These are phyloP conservation scores for Trichosporon sp. DNA, from an alignment of 1,284 basidiomycete species.

Conservation along the genomic window DNA sequence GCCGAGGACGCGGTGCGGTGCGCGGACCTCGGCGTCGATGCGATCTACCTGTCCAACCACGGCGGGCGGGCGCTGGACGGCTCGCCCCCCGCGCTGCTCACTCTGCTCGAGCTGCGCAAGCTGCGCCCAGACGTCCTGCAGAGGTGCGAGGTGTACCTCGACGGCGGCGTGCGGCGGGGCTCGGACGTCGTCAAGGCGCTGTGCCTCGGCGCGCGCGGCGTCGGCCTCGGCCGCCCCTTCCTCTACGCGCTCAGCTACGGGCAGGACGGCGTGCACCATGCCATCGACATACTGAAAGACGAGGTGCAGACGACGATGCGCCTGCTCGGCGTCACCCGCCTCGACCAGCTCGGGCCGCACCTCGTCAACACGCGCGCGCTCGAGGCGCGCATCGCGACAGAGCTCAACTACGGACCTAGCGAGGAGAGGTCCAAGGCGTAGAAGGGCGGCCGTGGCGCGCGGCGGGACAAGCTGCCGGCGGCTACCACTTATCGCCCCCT, in stretches of 20 bases:
- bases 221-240: constrained; percentile 51
- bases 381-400: constrained; percentile 27
- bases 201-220: constrained; percentile 53
- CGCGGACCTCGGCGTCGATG: constrained; percentile 48
- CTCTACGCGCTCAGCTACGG: constrained; percentile 50
- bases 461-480: no score
- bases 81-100: constrained; percentile 50
- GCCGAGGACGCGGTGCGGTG: constrained; percentile 50
- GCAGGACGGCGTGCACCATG: constrained; percentile 49
- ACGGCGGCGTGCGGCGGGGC: constrained; percentile 52
- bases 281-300: constrained; percentile 39
- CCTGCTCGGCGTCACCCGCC: constrained; percentile 65
- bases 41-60: constrained; percentile 49
- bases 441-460: no score
- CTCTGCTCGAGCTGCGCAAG: constrained; percentile 49
- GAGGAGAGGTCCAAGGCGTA: constrained; percentile 10
- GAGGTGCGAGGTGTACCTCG: constrained; percentile 49
- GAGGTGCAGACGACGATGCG: constrained; percentile 72
- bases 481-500: not conserved
- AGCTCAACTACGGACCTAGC: constrained; percentile 26
- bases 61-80: constrained; percentile 42
- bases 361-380: constrained; percentile 38
- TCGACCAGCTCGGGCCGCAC: constrained; percentile 52
- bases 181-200: constrained; percentile 53
- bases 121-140: constrained; percentile 48